Evolutionary conservation across 2,329 filamentous ascomycete species (phyloP).

Genomic region (Stachybotrys chartarum): DNA sequence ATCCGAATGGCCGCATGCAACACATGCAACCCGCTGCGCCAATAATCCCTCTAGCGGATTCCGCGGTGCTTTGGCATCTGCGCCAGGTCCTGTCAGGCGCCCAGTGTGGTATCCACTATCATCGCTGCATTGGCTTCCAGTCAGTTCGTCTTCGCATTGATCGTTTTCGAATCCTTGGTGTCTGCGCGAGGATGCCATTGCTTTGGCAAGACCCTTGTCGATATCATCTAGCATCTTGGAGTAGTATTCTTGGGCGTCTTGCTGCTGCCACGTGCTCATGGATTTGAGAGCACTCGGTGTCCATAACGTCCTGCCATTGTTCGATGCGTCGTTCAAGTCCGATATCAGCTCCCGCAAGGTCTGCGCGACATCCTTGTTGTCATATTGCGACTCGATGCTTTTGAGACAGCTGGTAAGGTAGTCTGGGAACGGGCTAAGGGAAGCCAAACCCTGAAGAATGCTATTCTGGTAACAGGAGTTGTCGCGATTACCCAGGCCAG

Average conservation of each 20-base stretch:
- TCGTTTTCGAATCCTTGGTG: slow-evolving; percentile 32
- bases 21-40: slow-evolving; percentile 84
- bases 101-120: slow-evolving; percentile 51
- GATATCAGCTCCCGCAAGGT: slow-evolving; percentile 58
- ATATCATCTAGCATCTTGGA: slow-evolving; percentile 82
- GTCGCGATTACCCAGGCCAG: slow-evolving; percentile 81
- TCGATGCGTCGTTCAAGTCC: slow-evolving; percentile 61
- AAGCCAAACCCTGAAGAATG: slow-evolving; percentile 77
- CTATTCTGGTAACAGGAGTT: slow-evolving; percentile 99
- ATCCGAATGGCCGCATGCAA: slow-evolving; percentile 77
- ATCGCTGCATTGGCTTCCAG: slow-evolving; percentile 43
- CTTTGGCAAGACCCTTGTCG: slow-evolving; percentile 64
- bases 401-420: slow-evolving; percentile 51
- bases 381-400: slow-evolving; percentile 15
- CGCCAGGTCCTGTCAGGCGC: slow-evolving; percentile 26
- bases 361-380: slow-evolving; percentile 30
- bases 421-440: slow-evolving; percentile 59
- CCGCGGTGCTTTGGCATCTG: slow-evolving; percentile 29
- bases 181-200: slow-evolving; percentile 20
- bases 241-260: slow-evolving; percentile 97
- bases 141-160: slow-evolving; percentile 30
- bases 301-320: slow-evolving; percentile 74
- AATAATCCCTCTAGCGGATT: slow-evolving; percentile 85
- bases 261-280: slow-evolving; percentile 92
- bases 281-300: slow-evolving; percentile 75